Evolutionary conservation across 106 monocot genomes (phyloP), one percentile per base, ranked within the genome.

Genomic region (Allium sativum): DNA sequence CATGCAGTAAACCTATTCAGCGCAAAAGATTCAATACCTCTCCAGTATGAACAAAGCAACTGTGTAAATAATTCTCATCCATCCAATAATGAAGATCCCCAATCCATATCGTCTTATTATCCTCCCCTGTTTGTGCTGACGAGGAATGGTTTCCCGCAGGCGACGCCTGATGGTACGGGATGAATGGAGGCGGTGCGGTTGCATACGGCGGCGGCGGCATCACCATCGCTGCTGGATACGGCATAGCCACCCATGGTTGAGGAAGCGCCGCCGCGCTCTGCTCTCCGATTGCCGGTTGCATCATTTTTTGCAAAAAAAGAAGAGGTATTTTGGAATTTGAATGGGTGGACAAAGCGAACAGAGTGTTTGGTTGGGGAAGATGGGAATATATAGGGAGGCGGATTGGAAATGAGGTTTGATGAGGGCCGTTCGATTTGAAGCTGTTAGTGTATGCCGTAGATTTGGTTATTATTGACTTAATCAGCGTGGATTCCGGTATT

Each of bases 81-180:
- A 88, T 88, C 88, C 83, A 88, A 55, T 75, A 88, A 58, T 72
- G 78, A 52, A 88, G 75, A 64, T 88, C 83, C 64, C 88, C 88
- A 10, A 88, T 70, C 88, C 83, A 88, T 4, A 88, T 65, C 58
- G 88, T 83, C 67, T 70, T 77, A 65, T 81, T 88, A 58, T 88
- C 83, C 47, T 88, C 87, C 44, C 43, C 52, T 47, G 65, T 55
- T 12, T n/a, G 58, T 18, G 18, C 52, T 41, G 51, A 44, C 18
- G 22, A 48, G 41, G 7, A 40, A 9, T 17, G 40, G 19, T 31
- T 59, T 55, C 11, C 62, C 31, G 72, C 43, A 22, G 66, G 53
- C 44, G 52, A 65, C 44, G 64, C 18, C 42, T 65, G 62, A 15
- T 48, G 45, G 41, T 52, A 57, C 19, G 58, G 72, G 57, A 68